Conservation (phyloP, 306 rosid species). For the Quercus glauca region DNA sequence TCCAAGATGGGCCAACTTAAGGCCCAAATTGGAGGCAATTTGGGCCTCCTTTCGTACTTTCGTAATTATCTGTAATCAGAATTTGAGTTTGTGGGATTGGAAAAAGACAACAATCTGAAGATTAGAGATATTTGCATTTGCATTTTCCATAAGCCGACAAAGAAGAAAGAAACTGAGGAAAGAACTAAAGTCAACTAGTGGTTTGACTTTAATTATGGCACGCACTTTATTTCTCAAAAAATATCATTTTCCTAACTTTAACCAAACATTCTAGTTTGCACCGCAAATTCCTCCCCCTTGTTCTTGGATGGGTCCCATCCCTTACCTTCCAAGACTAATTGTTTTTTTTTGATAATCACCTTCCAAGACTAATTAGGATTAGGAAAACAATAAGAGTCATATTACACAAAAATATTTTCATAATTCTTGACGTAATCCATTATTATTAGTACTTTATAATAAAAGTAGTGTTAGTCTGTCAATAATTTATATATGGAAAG, state of each 20-base stretch:
- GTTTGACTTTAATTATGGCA: slow-evolving; percentile 9
- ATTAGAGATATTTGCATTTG: not conserved
- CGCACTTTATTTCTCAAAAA: not conserved
- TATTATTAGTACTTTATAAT: too few species aligned
- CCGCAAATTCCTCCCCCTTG: slow-evolving; percentile 32
- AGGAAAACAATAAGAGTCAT: too few species aligned
- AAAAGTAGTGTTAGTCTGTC: too few species aligned
- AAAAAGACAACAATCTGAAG: not conserved
- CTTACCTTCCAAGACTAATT: slow-evolving; percentile 1
- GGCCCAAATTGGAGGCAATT: not conserved
- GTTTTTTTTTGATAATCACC: not conserved
- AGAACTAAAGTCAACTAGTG: not conserved
- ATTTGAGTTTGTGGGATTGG: not conserved
- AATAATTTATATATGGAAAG: too few species aligned
- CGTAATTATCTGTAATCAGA: not conserved
- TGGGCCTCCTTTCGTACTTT: not conserved
- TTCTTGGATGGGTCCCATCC: slow-evolving; percentile 9
- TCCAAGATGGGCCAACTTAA: not conserved
- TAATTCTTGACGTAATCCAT: too few species aligned
- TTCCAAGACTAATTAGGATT: not conserved
- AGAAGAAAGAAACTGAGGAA: not conserved
- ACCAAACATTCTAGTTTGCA: slow-evolving; percentile 31
- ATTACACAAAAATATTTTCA: too few species aligned
- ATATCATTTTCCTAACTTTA: slow-evolving; percentile 14
- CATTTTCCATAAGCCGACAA: slow-evolving; percentile 5